Evolutionary conservation across 108 stramenopile genomes (phyloP).

Genomic region (Schizochytrium sp.): DNA sequence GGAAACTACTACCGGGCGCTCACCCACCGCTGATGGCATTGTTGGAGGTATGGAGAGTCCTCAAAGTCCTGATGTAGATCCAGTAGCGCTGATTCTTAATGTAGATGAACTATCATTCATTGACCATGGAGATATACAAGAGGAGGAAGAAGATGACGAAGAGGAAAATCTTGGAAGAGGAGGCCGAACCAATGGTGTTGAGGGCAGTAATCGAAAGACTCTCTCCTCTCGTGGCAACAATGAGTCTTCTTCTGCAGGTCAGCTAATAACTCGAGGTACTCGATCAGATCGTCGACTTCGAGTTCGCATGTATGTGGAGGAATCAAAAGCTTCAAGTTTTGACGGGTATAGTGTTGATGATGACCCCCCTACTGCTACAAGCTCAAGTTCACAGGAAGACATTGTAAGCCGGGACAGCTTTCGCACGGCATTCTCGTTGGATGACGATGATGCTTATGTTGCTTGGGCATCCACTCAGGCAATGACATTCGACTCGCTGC

Average conservation of each 20-base stretch:
- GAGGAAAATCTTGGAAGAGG: background rate
- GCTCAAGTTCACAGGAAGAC: background rate
- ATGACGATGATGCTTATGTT: background rate
- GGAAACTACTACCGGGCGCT: background rate
- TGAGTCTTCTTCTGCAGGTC: background rate
- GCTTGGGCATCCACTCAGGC: background rate
- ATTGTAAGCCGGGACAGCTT: background rate
- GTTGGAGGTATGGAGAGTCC: background rate
- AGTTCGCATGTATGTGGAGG: background rate
- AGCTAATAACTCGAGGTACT: background rate
- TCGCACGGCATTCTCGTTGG: background rate
- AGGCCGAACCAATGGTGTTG: no score
- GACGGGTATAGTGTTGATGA: background rate
- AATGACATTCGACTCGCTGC: background rate
- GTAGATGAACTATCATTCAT: constrained; percentile 5
- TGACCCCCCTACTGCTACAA: background rate
- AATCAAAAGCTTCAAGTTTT: background rate
- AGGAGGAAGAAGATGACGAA: constrained; percentile 2
- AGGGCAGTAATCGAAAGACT: no score
- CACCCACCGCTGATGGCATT: background rate
- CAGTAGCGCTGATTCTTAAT: background rate
- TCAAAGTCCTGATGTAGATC: background rate
- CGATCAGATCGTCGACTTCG: background rate
- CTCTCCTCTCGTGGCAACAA: no score
- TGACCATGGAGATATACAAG: background rate